Conservation (phyloP, 2,329 filamentous ascomycete species). For the Arachnomyces sp. region DNA sequence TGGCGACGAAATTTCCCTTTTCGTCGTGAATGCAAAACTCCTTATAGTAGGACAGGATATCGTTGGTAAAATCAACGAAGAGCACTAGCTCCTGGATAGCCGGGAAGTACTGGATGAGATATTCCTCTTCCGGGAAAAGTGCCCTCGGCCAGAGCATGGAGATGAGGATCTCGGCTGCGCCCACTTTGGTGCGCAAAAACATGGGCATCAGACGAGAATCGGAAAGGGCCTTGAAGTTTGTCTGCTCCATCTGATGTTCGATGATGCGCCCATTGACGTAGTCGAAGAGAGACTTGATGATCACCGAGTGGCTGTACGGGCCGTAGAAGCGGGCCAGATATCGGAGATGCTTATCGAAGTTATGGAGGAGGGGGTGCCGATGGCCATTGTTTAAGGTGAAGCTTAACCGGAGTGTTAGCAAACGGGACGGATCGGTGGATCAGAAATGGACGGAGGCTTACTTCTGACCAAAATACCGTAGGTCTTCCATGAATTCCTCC, state of each 20-base stretch:
- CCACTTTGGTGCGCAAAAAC: slow-evolving; percentile 11
- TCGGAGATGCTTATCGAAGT: slow-evolving; percentile 8
- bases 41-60: slow-evolving; percentile 13
- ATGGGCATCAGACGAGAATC: slow-evolving; percentile 10
- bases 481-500: slow-evolving; percentile 6
- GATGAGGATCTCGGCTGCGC: slow-evolving; percentile 10
- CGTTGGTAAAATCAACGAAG: slow-evolving; percentile 12
- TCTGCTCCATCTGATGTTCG: slow-evolving; percentile 7
- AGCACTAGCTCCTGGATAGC: slow-evolving; percentile 8
- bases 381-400: background rate
- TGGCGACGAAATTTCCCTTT: slow-evolving; percentile 10
- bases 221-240: slow-evolving; percentile 3
- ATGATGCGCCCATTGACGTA: slow-evolving; percentile 9
- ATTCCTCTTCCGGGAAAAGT: slow-evolving; percentile 7
- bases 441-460: slow-evolving; percentile 2
- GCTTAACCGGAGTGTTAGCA: too few relatives aligned
- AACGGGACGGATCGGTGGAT: background rate
- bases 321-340: slow-evolving; percentile 7
- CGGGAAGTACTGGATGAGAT: slow-evolving; percentile 10
- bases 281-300: slow-evolving; percentile 9
- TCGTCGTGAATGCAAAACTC: slow-evolving; percentile 9
- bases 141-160: slow-evolving; percentile 8
- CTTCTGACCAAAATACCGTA: slow-evolving; percentile 10
- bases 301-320: slow-evolving; percentile 10
- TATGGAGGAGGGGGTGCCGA: slow-evolving; percentile 2